Base-by-base conservation (phyloP, 2,329 filamentous ascomycete species). In the Didymella glomerata region DNA sequence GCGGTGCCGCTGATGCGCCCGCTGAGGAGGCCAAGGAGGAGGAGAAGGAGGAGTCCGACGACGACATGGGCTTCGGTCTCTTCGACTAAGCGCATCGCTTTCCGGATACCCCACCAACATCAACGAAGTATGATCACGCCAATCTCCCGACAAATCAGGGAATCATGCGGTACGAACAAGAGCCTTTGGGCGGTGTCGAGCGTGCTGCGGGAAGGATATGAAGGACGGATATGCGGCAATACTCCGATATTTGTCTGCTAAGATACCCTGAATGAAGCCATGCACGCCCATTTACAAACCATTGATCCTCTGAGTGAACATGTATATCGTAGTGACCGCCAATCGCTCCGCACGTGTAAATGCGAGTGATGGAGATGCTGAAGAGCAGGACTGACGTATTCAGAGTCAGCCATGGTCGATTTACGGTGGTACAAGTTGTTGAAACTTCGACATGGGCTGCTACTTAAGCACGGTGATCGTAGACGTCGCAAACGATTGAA, bases 21-120 rank as follows among this genome's bases (percentile, higher is more conserved):
- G 86, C 84, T 68, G 82, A 80, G 65, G 83, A 86, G 70, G 86
- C 85, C 77, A 87, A 88, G 80, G 87, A 90, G 77, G 86, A 88
- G 81, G 91, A 95, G 87, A 86, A 89, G 82, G 87, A 89, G 87
- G 92, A 88, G 79, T 87, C 84, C 66, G 87, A 89, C 75, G 86
- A 89, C 74, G 87, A 89, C 79, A 89, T 94, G 91, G 85, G 91
- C 82, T 86, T 85, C 79, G 87, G 87, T 85, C 86, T 89, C 63
- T 89, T 89, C 84, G 87, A 89, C 82, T 84, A 84, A 78, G 69
- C 68, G 69, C 59, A 57, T 76, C 70, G 62, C 63, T 62, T 64
- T 62, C 44, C 48, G 57, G 52, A 56, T 61, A 49, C 50, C 54
- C 60, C 54, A 56, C 28, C 53, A 55, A 54, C 25, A 57, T 62